Evolutionary conservation across 305 asterid species (phyloP), one percentile per base, ranked within the genome.

Genomic region (Caryopteris hybrid): DNA sequence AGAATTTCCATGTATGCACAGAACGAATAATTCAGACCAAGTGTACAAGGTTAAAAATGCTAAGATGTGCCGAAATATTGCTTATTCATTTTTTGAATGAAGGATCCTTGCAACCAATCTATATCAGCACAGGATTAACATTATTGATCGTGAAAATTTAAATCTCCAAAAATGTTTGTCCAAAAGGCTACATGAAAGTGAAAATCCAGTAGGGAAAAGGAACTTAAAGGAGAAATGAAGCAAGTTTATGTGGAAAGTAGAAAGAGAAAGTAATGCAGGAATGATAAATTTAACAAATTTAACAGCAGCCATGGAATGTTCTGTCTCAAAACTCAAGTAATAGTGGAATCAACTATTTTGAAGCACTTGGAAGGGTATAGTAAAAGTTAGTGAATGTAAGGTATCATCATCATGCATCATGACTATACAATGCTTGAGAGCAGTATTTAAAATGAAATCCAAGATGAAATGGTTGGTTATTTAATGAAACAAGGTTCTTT

Each of bases 401-500:
- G 33, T n/a, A 68, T 31, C 31, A 59, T 47, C 10, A 34, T 59
- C 22, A 22, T 16, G 6, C 2, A 29, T 59, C 22, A 22, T 16
- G 6, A 2, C 3, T 5, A 71, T 14, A 52, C 25, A 61, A 51
- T 60, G 34, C 56, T 53, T 6, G 56, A 29, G 51, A 33, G 13
- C 14, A 36, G 43, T n/a, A 16, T 31, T 34, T 22, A 42, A 31
- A 34, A 46, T 13, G 43, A 63, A 33, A 43, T 22, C 53, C 27
- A 29, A 64, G 70, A 57, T 56, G 66, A 56, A 64, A 34, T 50
- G 13, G 41, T 33, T 45, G 13, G 36, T 27, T 16, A 47, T 53
- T 61, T n/a, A 56, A 34, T 50, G 29, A 38, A 50, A 66, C 36
- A n/a, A 14, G 27, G 48, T 73, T 65, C 61, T 20, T n/a, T 20